phyloP scores from a whole-genome alignment of 129 eudicot species.

The Artemisia tridentata region DNA sequence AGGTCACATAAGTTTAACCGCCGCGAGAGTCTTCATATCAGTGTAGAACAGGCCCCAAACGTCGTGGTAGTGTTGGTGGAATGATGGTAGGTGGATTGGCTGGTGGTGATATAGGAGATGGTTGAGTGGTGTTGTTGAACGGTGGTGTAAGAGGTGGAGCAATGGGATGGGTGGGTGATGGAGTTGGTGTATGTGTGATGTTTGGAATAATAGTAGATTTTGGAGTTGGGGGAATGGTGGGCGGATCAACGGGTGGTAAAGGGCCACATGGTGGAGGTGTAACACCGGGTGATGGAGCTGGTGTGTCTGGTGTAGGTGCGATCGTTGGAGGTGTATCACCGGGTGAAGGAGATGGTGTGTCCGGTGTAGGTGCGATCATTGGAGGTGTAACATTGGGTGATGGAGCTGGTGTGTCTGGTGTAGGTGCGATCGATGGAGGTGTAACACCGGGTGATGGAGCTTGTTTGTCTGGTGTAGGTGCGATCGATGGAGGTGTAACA shows the following conservation, averaged over 20 bases:
- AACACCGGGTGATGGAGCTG: neutral
- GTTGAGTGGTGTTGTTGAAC: neutral
- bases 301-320: neutral
- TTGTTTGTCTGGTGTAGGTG: no score
- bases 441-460: no score
- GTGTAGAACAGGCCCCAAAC: slow-evolving; percentile 69
- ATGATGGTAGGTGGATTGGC: neutral
- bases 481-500: no score
- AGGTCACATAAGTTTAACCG: slow-evolving; percentile 73
- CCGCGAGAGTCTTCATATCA: slow-evolving; percentile 71
- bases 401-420: no score
- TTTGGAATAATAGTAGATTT: neutral
- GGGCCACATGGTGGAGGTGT: neutral
- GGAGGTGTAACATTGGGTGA: no score
- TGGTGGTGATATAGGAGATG: neutral
- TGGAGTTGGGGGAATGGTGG: slow-evolving; percentile 1
- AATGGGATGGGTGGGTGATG: neutral
- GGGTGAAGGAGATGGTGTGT: neutral
- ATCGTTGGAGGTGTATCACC: no score
- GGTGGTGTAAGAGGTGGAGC: neutral
- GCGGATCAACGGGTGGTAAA: no score
- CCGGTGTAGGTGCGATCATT: no score
- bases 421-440: no score
- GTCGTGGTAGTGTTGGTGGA: slow-evolving; percentile 26
- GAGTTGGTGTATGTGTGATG: neutral